Percentiles rank a stretch among this genome's conserved stretches.
phyloP scores from a whole-genome alignment of 495 filamentous ascomycete genomes.

The Immersiella caudata region DNA sequence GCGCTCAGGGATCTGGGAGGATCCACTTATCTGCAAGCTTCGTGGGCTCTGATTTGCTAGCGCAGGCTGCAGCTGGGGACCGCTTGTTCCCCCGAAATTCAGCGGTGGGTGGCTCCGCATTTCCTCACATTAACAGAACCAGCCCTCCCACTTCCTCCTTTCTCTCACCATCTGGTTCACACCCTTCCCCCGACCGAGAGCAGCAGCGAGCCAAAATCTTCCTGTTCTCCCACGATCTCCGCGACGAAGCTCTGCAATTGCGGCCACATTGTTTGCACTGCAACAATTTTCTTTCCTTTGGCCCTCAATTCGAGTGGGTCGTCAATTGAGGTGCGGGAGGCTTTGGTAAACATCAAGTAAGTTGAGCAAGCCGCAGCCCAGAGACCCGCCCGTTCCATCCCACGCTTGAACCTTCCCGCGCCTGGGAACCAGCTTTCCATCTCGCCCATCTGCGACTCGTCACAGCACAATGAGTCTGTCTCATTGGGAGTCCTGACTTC shows the following conservation, averaged over 20 bases:
- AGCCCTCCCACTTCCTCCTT: conserved; percentile 37
- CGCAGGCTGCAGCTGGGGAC: conserved; percentile 20
- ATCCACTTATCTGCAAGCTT: conserved; percentile 27
- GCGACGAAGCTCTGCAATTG: conserved; percentile 20
- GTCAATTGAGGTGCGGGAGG: conserved; percentile 26
- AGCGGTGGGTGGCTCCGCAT: conserved; percentile 31
- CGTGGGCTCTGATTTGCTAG: conserved; percentile 24
- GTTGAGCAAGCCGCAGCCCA: conserved; percentile 6
- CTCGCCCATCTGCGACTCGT: neutral
- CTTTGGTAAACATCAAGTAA: conserved; percentile 17
- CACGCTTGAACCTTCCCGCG: neutral
- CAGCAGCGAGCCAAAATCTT: conserved; percentile 28
- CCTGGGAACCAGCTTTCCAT: neutral
- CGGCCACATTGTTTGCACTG: conserved; percentile 19
- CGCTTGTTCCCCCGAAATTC: conserved; percentile 33
- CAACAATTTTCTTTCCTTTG: conserved; percentile 18
- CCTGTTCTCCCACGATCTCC: conserved; percentile 24
- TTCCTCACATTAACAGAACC: conserved; percentile 42
- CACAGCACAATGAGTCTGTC: neutral
- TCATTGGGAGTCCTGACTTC: neutral
- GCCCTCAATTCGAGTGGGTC: conserved; percentile 10
- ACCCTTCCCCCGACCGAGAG: conserved; percentile 27
- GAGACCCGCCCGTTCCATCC: conserved; percentile 10
- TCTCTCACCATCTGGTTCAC: conserved; percentile 35
- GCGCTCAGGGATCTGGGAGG: conserved; percentile 28